Conservation (phyloP, 345 rosid genomes). For the Psidium friedrichsthalianum region DNA sequence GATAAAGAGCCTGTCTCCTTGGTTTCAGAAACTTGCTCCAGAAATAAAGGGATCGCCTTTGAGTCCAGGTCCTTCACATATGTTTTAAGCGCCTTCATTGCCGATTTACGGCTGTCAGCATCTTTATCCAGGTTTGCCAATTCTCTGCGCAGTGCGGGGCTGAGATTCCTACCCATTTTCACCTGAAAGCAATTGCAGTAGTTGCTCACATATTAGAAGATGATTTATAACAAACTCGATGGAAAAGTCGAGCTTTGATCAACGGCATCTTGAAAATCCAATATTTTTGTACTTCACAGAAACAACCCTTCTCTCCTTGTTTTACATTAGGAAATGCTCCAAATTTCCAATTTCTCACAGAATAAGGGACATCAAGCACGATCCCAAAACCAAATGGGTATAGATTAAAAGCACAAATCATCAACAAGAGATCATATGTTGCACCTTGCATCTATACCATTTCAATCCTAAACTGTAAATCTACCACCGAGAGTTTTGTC, state of each 20-base stretch:
- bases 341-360: neutral
- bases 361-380: neutral
- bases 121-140: slow-evolving; percentile 83
- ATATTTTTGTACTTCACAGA: neutral
- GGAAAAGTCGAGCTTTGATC: neutral
- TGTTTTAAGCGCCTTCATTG: slow-evolving; percentile 73
- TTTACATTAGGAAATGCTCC: neutral
- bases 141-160: slow-evolving; percentile 56
- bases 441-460: neutral
- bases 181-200: neutral
- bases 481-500: neutral
- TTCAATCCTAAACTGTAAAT: neutral
- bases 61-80: slow-evolving; percentile 78
- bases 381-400: neutral
- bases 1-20: slow-evolving; percentile 70
- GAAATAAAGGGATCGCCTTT: slow-evolving; percentile 71
- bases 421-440: neutral
- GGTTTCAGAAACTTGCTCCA: slow-evolving; percentile 82
- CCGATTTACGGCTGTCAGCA: slow-evolving; percentile 59
- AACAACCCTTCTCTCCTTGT: neutral
- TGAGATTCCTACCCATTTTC: slow-evolving; percentile 27
- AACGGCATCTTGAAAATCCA: neutral
- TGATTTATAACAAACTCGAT: neutral
- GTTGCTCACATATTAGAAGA: neutral
- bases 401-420: neutral